phyloP scores from a whole-genome alignment of 1,284 basidiomycete genomes.

The Leccinum fallax region DNA sequence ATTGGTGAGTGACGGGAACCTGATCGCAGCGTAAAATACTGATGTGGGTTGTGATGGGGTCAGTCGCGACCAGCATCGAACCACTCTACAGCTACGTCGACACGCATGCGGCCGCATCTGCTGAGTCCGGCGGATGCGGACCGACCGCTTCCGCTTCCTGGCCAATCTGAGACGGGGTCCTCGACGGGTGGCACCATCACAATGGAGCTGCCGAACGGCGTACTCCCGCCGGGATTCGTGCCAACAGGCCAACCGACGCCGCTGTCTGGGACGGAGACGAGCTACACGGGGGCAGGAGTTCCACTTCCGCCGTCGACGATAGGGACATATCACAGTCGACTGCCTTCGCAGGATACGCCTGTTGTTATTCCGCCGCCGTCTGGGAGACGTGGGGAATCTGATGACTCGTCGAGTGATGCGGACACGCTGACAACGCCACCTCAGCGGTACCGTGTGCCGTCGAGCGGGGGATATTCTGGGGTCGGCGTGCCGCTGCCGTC shows the following conservation, averaged over 20 bases:
- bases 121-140: conserved; percentile 37
- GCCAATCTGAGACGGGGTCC: conserved; percentile 4
- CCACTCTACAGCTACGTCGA: conserved; percentile 26
- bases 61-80: conserved; percentile 37
- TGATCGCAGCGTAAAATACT: background rate
- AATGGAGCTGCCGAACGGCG: conserved; percentile 28
- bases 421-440: conserved; percentile 33
- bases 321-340: conserved; percentile 26
- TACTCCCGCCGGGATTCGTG: conserved; percentile 34
- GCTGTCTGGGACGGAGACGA: conserved; percentile 12
- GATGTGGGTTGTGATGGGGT: conserved; percentile 6
- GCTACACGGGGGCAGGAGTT: conserved; percentile 27
- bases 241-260: conserved; percentile 24
- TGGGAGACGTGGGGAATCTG: conserved; percentile 21
- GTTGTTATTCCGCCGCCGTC: conserved; percentile 35
- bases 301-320: conserved; percentile 32
- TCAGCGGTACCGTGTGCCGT: conserved; percentile 24
- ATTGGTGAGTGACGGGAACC: conserved; percentile 21
- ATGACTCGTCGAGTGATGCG: conserved; percentile 32
- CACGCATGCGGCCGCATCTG: conserved; percentile 28
- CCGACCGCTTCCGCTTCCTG: conserved; percentile 35
- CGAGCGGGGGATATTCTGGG: conserved; percentile 16
- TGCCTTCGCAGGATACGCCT: conserved; percentile 20
- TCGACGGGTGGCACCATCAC: conserved; percentile 16
- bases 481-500: background rate